These are phyloP conservation scores for Asterophora lycoperdoides DNA, from an alignment of 768 basidiomycete species.

Conservation along the genomic window DNA sequence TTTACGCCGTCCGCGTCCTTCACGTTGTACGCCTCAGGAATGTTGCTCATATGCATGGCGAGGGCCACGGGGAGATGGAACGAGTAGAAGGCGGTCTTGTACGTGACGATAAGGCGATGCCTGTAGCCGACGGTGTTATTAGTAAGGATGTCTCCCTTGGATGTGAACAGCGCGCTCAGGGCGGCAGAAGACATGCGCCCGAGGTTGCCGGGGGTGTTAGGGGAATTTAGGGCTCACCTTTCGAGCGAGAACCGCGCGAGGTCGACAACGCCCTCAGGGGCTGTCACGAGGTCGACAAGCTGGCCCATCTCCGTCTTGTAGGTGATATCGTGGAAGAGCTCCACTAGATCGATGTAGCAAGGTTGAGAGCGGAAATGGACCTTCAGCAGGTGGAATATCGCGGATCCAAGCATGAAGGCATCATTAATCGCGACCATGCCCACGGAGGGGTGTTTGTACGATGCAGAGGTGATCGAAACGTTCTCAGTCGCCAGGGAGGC, in stretches of 20 bases:
- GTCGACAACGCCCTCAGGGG: slow-evolving; percentile 87
- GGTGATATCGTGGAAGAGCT: slow-evolving; percentile 86
- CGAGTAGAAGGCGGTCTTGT: slow-evolving; percentile 97
- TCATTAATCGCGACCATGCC: slow-evolving; percentile 94
- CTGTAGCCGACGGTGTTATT: slow-evolving; percentile 31
- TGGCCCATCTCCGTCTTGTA: slow-evolving; percentile 97
- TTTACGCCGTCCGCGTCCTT: slow-evolving; percentile 12
- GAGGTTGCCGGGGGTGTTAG: too few relatives aligned
- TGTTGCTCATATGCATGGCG: slow-evolving; percentile 74
- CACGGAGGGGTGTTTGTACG: slow-evolving; percentile 39
- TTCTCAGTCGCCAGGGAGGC: neutral
- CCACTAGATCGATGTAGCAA: slow-evolving; percentile 87
- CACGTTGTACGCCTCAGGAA: slow-evolving; percentile 48
- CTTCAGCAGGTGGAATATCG: slow-evolving; percentile 90
- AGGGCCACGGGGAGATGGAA: slow-evolving; percentile 98
- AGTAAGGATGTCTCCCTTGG: neutral
- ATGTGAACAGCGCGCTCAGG: neutral
- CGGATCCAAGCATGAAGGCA: slow-evolving; percentile 90
- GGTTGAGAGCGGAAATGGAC: slow-evolving; percentile 74
- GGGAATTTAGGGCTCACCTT: slow-evolving; percentile 44
- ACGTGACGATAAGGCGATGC: slow-evolving; percentile 88
- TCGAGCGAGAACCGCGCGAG: slow-evolving; percentile 82
- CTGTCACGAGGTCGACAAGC: slow-evolving; percentile 92
- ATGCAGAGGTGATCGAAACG: slow-evolving; percentile 4
- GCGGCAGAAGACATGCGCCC: neutral